Evolutionary conservation across 352 stramenopile genomes (phyloP).

Genomic region (Pythium insidiosum): DNA sequence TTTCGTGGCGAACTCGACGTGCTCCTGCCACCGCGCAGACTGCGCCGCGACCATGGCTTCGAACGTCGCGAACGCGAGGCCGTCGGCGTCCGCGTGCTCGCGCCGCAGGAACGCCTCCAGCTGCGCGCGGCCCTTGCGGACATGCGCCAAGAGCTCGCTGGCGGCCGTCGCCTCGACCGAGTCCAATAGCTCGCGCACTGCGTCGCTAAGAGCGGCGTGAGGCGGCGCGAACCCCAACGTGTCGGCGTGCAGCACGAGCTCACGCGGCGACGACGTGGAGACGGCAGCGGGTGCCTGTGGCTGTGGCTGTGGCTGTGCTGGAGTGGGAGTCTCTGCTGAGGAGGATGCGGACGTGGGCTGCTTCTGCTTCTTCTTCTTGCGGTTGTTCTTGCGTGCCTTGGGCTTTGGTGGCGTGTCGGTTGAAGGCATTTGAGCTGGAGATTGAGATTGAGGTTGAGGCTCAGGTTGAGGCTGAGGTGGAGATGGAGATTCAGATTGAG

Average conservation of each 20-base stretch:
- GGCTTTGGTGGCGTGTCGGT: too few relatives aligned
- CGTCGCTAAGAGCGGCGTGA: slow-evolving; percentile 23
- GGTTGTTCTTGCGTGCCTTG: too few relatives aligned
- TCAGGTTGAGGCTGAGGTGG: too few relatives aligned
- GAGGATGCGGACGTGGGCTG: background rate
- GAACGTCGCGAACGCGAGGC: slow-evolving; percentile 14
- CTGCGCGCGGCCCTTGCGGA: slow-evolving; percentile 35
- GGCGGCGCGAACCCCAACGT: slow-evolving; percentile 31
- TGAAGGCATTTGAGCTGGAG: too few relatives aligned
- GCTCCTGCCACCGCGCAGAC: slow-evolving; percentile 31
- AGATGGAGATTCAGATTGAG: too few relatives aligned
- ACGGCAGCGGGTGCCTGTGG: background rate
- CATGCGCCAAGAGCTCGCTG: slow-evolving; percentile 24
- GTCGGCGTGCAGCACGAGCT: background rate
- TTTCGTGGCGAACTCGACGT: slow-evolving; percentile 23
- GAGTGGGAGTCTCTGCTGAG: too few relatives aligned
- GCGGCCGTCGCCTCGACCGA: slow-evolving; percentile 11
- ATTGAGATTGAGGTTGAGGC: too few relatives aligned
- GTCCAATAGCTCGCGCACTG: slow-evolving; percentile 27
- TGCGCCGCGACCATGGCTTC: slow-evolving; percentile 25
- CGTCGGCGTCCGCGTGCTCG: slow-evolving; percentile 17
- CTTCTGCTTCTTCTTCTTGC: slow-evolving; percentile 1
- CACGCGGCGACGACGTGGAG: too few relatives aligned
- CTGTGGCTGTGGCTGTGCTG: background rate
- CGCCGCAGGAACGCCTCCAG: slow-evolving; percentile 39